These are phyloP conservation scores for Tulasnella sp. DNA, from an alignment of 768 basidiomycete species.

Conservation along the genomic window DNA sequence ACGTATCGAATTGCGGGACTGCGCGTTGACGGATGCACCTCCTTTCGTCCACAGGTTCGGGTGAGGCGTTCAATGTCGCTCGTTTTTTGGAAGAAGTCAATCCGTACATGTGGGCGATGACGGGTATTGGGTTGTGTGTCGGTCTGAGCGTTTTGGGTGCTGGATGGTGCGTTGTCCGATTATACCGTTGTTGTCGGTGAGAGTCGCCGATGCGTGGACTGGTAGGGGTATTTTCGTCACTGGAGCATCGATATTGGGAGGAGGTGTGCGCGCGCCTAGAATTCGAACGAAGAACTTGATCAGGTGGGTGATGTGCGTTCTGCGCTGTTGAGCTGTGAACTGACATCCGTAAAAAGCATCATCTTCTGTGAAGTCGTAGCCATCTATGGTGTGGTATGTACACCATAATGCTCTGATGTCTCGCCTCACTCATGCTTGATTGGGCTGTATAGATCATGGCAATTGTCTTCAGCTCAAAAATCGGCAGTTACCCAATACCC, in stretches of 20 bases:
- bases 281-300: slow-evolving; percentile 97
- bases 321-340: background rate
- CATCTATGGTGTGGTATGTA: slow-evolving; percentile 85
- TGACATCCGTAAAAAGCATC: slow-evolving; percentile 43
- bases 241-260: slow-evolving; percentile 91
- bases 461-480: slow-evolving; percentile 86
- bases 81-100: slow-evolving; percentile 87
- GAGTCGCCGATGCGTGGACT: background rate
- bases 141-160: slow-evolving; percentile 90
- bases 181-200: background rate
- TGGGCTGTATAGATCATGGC: slow-evolving; percentile 81
- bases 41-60: slow-evolving; percentile 45
- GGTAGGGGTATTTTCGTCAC: slow-evolving; percentile 95
- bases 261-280: slow-evolving; percentile 84
- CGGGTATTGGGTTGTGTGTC: slow-evolving; percentile 85
- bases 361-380: slow-evolving; percentile 99
- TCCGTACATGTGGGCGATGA: slow-evolving; percentile 85
- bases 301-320: slow-evolving; percentile 40
- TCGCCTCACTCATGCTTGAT: background rate
- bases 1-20: background rate
- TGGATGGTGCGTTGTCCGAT: slow-evolving; percentile 60
- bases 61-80: slow-evolving; percentile 88
- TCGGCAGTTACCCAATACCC: slow-evolving; percentile 37
- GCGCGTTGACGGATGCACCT: slow-evolving; percentile 9
- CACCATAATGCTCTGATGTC: background rate